phyloP scores from a whole-genome alignment of 768 basidiomycete genomes.

The Trametopsis cervina region DNA sequence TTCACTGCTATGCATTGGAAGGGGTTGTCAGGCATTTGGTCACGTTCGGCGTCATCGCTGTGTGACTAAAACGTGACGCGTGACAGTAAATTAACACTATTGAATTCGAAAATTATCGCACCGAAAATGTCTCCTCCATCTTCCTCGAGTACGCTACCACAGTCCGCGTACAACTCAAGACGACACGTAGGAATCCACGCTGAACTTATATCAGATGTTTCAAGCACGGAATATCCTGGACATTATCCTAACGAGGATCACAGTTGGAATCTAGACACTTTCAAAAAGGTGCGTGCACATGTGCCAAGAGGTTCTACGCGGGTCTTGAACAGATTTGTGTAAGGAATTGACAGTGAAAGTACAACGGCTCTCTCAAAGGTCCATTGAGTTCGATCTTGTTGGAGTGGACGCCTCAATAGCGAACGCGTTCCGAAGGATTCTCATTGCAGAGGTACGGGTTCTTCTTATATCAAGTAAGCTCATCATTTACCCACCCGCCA shows the following conservation, averaged over 20 bases:
- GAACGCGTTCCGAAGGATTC: conserved; percentile 86
- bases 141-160: conserved; percentile 10
- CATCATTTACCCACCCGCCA: conserved; percentile 22
- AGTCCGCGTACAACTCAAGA: conserved; percentile 31
- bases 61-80: too few relatives aligned
- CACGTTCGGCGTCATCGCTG: too few relatives aligned
- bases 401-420: conserved; percentile 96
- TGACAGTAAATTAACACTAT: background rate
- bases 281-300: conserved; percentile 57
- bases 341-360: conserved; percentile 72
- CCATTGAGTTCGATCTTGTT: conserved; percentile 91
- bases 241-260: conserved; percentile 82
- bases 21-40: too few relatives aligned
- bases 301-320: background rate
- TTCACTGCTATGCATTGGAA: too few relatives aligned
- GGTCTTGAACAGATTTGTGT: too few relatives aligned
- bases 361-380: conserved; percentile 71
- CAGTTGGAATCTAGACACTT: conserved; percentile 71
- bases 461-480: too few relatives aligned
- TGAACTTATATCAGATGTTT: conserved; percentile 72
- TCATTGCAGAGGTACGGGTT: conserved; percentile 92
- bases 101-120: background rate
- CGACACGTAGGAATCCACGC: conserved; percentile 62
- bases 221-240: conserved; percentile 88
- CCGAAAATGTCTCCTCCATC: background rate